Percentiles rank a stretch among this genome's conserved stretches.
Evolutionary conservation across 176 grass and related monocot genomes (phyloP).

Genomic region (Areca catechu): DNA sequence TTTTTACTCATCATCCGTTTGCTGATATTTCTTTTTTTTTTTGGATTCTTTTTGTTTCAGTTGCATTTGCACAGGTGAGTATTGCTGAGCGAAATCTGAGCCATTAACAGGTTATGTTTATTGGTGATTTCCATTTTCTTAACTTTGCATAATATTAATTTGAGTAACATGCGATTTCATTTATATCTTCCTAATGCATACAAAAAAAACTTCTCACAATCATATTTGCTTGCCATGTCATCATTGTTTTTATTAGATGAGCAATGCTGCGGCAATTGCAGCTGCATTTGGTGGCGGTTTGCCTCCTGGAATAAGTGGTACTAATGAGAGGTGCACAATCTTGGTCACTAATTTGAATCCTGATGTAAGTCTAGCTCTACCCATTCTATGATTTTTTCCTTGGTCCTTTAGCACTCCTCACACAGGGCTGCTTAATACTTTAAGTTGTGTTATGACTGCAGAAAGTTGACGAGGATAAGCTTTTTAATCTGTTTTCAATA

Average conservation of each 20-base stretch:
- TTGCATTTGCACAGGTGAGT: conserved; percentile 72
- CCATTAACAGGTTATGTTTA: too few relatives aligned
- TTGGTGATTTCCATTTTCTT: too few relatives aligned
- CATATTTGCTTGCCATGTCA: conserved; percentile 7
- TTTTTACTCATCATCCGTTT: neutral
- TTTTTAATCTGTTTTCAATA: conserved; percentile 93
- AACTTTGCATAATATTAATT: too few relatives aligned
- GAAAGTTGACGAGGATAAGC: conserved; percentile 88
- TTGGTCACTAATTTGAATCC: conserved; percentile 94
- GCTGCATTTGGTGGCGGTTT: conserved; percentile 75
- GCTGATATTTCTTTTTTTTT: conserved; percentile 7
- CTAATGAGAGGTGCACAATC: conserved; percentile 82
- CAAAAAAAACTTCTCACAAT: too few relatives aligned
- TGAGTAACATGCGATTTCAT: too few relatives aligned
- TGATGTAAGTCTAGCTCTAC: conserved; percentile 58
- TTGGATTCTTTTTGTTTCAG: conserved; percentile 25
- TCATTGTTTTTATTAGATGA: conserved; percentile 44
- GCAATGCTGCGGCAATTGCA: conserved; percentile 57
- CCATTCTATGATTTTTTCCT: neutral
- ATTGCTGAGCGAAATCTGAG: too few relatives aligned
- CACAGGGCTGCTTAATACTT: neutral
- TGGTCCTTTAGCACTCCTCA: too few relatives aligned
- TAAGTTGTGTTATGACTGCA: conserved; percentile 25
- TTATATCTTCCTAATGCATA: too few relatives aligned
- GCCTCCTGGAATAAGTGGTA: conserved; percentile 54